Conservation (phyloP, 1,284 basidiomycete genomes). For the Schizophyllum amplum region DNA sequence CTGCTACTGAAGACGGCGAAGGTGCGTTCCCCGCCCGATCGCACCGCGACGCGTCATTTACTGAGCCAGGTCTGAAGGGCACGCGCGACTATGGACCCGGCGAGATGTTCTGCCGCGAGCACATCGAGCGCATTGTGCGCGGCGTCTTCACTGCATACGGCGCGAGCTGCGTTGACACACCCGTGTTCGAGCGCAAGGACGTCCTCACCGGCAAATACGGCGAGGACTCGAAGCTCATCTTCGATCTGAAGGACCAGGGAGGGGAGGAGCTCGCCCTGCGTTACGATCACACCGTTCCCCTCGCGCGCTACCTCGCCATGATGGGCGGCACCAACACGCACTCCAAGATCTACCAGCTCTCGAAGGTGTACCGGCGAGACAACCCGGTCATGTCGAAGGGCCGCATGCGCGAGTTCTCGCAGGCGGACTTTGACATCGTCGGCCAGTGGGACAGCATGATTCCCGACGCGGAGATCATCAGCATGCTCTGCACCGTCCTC, state of each 20-base stretch:
- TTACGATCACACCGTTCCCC: slow-evolving; percentile 96
- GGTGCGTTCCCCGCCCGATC: slow-evolving; percentile 31
- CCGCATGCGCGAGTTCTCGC: slow-evolving; percentile 97
- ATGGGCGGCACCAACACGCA: slow-evolving; percentile 67
- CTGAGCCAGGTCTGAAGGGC: slow-evolving; percentile 47
- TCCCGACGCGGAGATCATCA: slow-evolving; percentile 89
- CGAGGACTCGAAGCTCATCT: slow-evolving; percentile 97
- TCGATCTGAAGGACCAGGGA: slow-evolving; percentile 98
- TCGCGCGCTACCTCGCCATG: slow-evolving; percentile 96
- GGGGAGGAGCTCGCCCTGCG: slow-evolving; percentile 92
- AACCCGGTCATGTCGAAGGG: slow-evolving; percentile 98
- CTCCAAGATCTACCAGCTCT: slow-evolving; percentile 92
- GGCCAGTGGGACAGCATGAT: slow-evolving; percentile 95
- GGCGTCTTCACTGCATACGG: slow-evolving; percentile 87
- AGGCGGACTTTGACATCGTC: slow-evolving; percentile 98
- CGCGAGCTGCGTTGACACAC: slow-evolving; percentile 91
- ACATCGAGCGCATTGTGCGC: slow-evolving; percentile 87
- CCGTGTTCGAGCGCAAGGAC: slow-evolving; percentile 97
- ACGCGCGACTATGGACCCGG: slow-evolving; percentile 93
- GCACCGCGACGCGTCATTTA: slow-evolving; percentile 9
- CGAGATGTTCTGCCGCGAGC: slow-evolving; percentile 90
- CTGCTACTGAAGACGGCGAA: slow-evolving; percentile 76
- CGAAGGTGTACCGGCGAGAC: slow-evolving; percentile 96
- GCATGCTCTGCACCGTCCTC: slow-evolving; percentile 77
- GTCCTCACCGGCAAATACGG: slow-evolving; percentile 95